A percentile compares a stretch with the other conserved stretches of the same genome.
These are phyloP conservation scores for Fusarium odoratissimum DNA, from an alignment of 2,329 filamentous ascomycete species.

Conservation along the genomic window DNA sequence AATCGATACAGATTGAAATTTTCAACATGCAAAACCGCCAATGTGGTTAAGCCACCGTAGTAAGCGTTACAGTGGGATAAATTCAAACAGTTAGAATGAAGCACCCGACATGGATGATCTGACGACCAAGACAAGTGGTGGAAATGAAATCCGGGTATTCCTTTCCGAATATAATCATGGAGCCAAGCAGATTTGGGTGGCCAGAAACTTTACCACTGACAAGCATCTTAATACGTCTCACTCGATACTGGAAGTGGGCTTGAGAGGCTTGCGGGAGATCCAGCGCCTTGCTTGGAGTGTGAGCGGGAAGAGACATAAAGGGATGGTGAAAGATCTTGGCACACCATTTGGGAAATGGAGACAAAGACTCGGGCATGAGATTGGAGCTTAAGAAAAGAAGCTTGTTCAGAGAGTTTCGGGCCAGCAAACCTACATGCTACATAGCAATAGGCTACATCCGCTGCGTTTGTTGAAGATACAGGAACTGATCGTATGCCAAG, in stretches of 20 bases:
- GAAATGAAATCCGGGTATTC: constrained; percentile 41
- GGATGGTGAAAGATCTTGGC: constrained; percentile 11
- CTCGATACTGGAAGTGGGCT: constrained; percentile 4
- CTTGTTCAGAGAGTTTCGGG: background rate
- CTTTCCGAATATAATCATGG: constrained; percentile 8
- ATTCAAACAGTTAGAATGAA: constrained; percentile 4
- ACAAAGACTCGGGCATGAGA: background rate
- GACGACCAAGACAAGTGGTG: constrained; percentile 31
- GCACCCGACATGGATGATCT: constrained; percentile 23
- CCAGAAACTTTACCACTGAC: constrained; percentile 16
- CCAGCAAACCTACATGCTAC: background rate
- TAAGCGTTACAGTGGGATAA: background rate
- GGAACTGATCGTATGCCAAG: constrained; percentile 17
- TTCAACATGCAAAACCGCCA: constrained; percentile 4
- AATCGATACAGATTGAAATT: background rate
- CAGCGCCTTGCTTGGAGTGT: constrained; percentile 10
- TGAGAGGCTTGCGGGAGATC: constrained; percentile 26
- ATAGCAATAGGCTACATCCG: background rate
- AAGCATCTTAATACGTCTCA: constrained; percentile 2
- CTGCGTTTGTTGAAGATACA: background rate
- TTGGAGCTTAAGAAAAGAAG: constrained; percentile 9
- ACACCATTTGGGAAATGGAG: background rate
- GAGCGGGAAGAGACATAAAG: constrained; percentile 7
- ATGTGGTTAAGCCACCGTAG: background rate
- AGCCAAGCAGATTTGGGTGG: constrained; percentile 7